These are phyloP conservation scores for Corchorus capsularis DNA, from an alignment of 345 rosid species.

Conservation along the genomic window DNA sequence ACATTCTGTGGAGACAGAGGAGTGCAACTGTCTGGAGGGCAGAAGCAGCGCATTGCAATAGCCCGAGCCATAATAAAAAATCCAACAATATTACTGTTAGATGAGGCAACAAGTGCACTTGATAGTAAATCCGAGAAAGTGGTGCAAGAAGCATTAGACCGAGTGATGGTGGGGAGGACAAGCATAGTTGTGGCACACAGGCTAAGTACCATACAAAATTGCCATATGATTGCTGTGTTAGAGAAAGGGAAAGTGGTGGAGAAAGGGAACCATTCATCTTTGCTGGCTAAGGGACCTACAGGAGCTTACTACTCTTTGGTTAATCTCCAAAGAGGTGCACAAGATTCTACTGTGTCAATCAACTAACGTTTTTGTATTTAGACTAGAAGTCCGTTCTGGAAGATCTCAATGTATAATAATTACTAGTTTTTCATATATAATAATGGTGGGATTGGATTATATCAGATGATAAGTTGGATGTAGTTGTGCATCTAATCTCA, in stretches of 20 bases:
- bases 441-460: too few relatives aligned
- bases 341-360: neutral
- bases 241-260: constrained; percentile 64
- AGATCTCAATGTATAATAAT: too few relatives aligned
- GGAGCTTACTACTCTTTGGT: constrained; percentile 65
- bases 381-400: too few relatives aligned
- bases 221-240: constrained; percentile 56
- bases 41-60: constrained; percentile 42
- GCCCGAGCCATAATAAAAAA: constrained; percentile 43
- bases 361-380: too few relatives aligned
- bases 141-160: constrained; percentile 14
- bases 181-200: constrained; percentile 23
- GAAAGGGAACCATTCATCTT: constrained; percentile 57
- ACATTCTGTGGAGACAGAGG: constrained; percentile 32
- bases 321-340: constrained; percentile 35
- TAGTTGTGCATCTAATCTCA: too few relatives aligned
- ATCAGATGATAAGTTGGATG: too few relatives aligned
- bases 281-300: constrained; percentile 43
- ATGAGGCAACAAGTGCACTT: constrained; percentile 44
- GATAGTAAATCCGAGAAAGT: constrained; percentile 38
- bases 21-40: constrained; percentile 45
- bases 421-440: too few relatives aligned
- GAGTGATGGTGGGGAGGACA: constrained; percentile 12
- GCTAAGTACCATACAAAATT: constrained; percentile 53
- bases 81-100: constrained; percentile 35